A percentile compares a stretch with the other conserved stretches of the same genome.
phyloP scores from a whole-genome alignment of 1,284 basidiomycete genomes.

The Boletus subluridellus region DNA sequence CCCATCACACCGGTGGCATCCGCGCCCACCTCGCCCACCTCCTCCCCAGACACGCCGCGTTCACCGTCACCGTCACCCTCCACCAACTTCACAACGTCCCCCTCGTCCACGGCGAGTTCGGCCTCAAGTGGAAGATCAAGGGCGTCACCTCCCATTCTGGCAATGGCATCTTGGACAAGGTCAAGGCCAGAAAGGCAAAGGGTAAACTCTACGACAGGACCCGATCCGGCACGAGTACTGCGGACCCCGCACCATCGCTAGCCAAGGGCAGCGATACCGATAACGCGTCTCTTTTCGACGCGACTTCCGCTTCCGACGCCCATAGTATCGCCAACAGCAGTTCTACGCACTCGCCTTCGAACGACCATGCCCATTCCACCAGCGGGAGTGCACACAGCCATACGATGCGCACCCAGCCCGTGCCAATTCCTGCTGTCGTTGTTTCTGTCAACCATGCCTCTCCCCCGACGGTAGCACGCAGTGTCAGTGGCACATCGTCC shows the following conservation, averaged over 20 bases:
- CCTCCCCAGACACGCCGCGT: constrained; percentile 47
- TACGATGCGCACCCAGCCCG: not conserved
- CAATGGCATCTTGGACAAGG: constrained; percentile 37
- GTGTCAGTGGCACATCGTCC: constrained; percentile 25
- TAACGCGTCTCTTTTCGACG: constrained; percentile 28
- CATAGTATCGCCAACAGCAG: constrained; percentile 31
- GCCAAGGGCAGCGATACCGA: constrained; percentile 27
- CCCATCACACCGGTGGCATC: constrained; percentile 11
- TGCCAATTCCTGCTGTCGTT: constrained; percentile 35
- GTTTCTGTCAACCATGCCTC: constrained; percentile 29
- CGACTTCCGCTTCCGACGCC: constrained; percentile 29
- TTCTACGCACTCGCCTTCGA: constrained; percentile 24
- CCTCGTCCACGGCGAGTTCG: constrained; percentile 71
- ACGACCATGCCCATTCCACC: constrained; percentile 11
- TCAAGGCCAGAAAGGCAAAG: constrained; percentile 38
- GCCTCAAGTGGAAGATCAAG: constrained; percentile 73
- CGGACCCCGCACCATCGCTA: not conserved
- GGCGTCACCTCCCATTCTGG: constrained; percentile 48
- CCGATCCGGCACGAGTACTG: not conserved
- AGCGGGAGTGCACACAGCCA: not conserved
- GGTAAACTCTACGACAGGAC: constrained; percentile 30
- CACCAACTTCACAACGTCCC: constrained; percentile 76
- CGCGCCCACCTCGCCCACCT: constrained; percentile 34
- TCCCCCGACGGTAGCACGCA: constrained; percentile 15
- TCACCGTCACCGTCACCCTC: constrained; percentile 61